Evolutionary conservation across 2,329 filamentous ascomycete genomes (phyloP).

Genomic region (Mycosphaerelloides madeirae): DNA sequence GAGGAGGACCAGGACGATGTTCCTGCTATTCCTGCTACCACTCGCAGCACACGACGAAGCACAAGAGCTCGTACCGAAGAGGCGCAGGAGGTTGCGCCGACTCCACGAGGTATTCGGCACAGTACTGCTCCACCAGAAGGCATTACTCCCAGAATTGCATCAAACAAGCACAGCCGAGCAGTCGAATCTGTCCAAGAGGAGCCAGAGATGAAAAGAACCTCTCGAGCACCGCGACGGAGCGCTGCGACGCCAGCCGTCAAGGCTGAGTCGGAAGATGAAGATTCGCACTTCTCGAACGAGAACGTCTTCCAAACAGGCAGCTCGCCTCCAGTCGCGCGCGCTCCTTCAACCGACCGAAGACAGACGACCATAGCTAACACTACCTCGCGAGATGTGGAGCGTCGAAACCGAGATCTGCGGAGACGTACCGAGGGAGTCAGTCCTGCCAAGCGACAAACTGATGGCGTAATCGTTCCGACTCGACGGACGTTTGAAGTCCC

Average conservation of each 20-base stretch:
- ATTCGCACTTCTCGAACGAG: constrained; percentile 75
- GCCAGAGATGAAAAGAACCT: constrained; percentile 19
- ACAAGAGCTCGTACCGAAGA: constrained; percentile 37
- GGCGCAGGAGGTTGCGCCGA: constrained; percentile 30
- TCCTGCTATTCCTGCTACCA: constrained; percentile 37
- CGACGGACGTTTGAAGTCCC: constrained; percentile 58
- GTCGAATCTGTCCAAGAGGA: constrained; percentile 35
- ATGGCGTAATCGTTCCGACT: constrained; percentile 50
- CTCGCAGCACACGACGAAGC: constrained; percentile 25
- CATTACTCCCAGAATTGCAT: constrained; percentile 30
- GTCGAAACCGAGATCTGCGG: constrained; percentile 40
- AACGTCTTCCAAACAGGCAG: constrained; percentile 73
- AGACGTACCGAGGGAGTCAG: constrained; percentile 41
- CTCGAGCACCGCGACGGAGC: constrained; percentile 13
- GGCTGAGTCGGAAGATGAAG: constrained; percentile 38
- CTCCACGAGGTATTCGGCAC: constrained; percentile 27
- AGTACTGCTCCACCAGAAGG: constrained; percentile 32
- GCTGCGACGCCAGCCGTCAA: constrained; percentile 27
- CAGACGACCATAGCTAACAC: constrained; percentile 47
- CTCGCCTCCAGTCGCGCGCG: constrained; percentile 21
- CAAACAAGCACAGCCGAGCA: constrained; percentile 41
- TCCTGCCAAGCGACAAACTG: constrained; percentile 48
- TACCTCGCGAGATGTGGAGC: constrained; percentile 35
- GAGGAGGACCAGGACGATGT: constrained; percentile 42
- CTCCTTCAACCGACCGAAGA: constrained; percentile 62